phyloP scores from a whole-genome alignment of 164 flowering plant genomes.

The Stephania japonica region DNA sequence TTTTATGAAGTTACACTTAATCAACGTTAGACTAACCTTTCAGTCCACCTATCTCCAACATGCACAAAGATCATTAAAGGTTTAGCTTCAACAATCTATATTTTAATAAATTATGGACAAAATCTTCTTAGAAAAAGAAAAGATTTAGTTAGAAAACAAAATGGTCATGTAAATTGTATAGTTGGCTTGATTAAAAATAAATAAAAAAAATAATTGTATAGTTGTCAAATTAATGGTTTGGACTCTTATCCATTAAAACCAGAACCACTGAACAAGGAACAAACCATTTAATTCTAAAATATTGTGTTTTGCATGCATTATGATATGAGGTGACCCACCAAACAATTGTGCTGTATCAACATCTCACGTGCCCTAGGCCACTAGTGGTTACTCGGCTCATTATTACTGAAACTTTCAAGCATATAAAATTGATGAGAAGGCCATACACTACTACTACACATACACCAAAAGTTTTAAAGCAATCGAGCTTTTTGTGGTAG shows the following conservation, averaged over 20 bases:
- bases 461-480: not conserved
- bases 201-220: not conserved
- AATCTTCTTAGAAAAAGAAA: too few relatives aligned
- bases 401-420: not conserved
- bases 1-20: too few relatives aligned
- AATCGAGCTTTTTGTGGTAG: not conserved
- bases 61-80: too few relatives aligned
- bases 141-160: too few relatives aligned
- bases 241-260: not conserved
- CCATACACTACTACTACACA: too few relatives aligned
- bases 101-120: too few relatives aligned
- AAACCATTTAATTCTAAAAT: not conserved
- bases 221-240: not conserved
- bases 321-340: not conserved
- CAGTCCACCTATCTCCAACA: too few relatives aligned
- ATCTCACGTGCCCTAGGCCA: slow-evolving; percentile 4
- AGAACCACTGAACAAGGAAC: not conserved
- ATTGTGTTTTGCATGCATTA: not conserved
- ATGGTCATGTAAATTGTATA: too few relatives aligned
- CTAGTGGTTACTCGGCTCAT: not conserved
- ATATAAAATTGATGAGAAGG: too few relatives aligned
- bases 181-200: too few relatives aligned
- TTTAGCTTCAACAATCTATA: too few relatives aligned
- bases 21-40: too few relatives aligned
- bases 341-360: not conserved